Evolutionary conservation across 306 rosid species (phyloP), one percentile per base, ranked within the genome.

Genomic region (Castanea sativa): DNA sequence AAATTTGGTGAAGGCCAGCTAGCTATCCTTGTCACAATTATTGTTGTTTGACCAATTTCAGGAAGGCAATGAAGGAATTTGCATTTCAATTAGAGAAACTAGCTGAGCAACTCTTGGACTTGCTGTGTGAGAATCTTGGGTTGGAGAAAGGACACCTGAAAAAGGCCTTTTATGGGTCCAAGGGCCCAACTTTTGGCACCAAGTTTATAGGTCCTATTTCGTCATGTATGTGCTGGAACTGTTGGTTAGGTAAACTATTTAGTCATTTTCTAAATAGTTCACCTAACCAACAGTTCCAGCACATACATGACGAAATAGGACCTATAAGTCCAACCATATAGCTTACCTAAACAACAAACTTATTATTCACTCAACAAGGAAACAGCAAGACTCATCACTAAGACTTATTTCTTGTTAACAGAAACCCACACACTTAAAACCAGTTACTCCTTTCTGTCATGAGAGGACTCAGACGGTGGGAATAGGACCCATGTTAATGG

Each of bases 151-250:
- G 94, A 81, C 90, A 91, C 81, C 85, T 96, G 76, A 96, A 91
- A 85, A 89, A 85, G 30, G 92, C 79, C 19, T 96, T 96, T 58
- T 81, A 85, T 73, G 99, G 98, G 4, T 84, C 99, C 0, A 91
- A 91, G 56, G 99, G 97, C 1, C 97, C 99, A 58, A 96, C 87
- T 7, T 96, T 93, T 80, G 99, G 99, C 5, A 90, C 97, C 5
- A 96, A 96, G 83, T 94, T 96, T 1, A 12, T 0, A 21, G 51
- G 20, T 0, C 38, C 53, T n/a, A 9, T 32, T 13, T 70, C 72
- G 87, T 67, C 57, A 73, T 77, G 88, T 60, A 23, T 67, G 25
- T 63, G 85, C 33, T 74, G 81, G 61, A 76, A 23, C 76, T 65
- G 76, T 81, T 73, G 75, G 77, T 87, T 60, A 6, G 45, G 41